phyloP scores from a whole-genome alignment of 2,329 filamentous ascomycete species.

The Aspergillus pseudotamarii region DNA sequence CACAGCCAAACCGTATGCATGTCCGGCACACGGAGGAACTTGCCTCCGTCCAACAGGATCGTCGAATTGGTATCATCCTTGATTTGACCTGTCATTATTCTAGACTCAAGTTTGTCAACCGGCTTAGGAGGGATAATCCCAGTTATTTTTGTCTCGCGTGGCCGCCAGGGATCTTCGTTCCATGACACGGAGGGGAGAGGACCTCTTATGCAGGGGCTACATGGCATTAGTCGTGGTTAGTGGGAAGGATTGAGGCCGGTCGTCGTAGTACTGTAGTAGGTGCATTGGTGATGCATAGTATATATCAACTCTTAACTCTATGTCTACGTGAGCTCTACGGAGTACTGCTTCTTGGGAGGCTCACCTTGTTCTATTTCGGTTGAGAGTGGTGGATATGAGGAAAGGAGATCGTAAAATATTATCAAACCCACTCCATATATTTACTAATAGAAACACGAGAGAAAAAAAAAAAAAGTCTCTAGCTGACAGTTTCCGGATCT shows the following conservation, averaged over 20 bases:
- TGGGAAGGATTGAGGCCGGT: neutral
- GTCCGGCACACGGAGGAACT: conserved; percentile 3
- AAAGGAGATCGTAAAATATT: neutral
- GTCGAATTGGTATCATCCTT: neutral
- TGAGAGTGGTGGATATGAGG: neutral
- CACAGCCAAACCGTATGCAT: conserved; percentile 5
- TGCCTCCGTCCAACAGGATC: conserved; percentile 8
- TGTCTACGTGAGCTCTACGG: neutral
- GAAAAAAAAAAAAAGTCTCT: neutral
- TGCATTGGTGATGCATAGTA: neutral
- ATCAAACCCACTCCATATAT: neutral
- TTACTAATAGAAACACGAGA: neutral
- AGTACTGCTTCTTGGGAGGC: neutral
- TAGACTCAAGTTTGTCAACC: conserved; percentile 16
- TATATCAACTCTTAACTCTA: neutral
- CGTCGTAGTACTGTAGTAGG: neutral
- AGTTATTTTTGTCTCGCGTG: conserved; percentile 26
- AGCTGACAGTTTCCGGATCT: too few species aligned
- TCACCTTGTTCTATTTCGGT: neutral
- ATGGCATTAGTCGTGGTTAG: neutral
- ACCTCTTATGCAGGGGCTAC: conserved; percentile 1
- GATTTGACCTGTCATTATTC: conserved; percentile 2
- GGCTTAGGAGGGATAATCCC: conserved; percentile 14
- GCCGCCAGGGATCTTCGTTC: conserved; percentile 30
- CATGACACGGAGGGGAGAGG: conserved; percentile 1